Evolutionary conservation across 768 basidiomycete species (phyloP).

Genomic region (Leccinum subtestaceum): DNA sequence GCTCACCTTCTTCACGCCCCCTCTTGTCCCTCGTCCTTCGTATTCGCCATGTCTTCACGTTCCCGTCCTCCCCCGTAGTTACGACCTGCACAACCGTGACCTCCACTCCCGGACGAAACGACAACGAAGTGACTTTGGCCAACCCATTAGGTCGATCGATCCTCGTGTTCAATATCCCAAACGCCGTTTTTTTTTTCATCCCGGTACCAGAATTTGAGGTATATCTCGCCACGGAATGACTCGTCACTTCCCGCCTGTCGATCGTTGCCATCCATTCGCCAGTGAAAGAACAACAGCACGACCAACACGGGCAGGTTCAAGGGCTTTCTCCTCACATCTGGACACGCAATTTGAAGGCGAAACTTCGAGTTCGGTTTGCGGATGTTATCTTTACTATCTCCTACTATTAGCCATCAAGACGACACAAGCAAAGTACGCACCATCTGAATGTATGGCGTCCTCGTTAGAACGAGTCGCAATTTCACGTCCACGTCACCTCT

Average conservation of each 20-base stretch:
- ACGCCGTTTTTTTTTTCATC: constrained; percentile 48
- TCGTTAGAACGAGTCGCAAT: too few relatives aligned
- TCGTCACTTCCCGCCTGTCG: constrained; percentile 69
- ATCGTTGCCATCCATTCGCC: constrained; percentile 92
- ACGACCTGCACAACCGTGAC: constrained; percentile 46
- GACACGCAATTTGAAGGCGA: constrained; percentile 92
- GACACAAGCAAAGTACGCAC: too few relatives aligned
- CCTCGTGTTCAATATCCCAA: constrained; percentile 81
- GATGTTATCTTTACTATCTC: too few relatives aligned
- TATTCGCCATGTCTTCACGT: constrained; percentile 80
- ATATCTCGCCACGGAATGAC: constrained; percentile 62
- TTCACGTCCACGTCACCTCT: too few relatives aligned
- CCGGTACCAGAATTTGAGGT: constrained; percentile 93
- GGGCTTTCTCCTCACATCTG: constrained; percentile 68
- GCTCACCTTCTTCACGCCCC: constrained; percentile 52
- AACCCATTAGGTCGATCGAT: constrained; percentile 80
- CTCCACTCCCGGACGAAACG: constrained; percentile 58
- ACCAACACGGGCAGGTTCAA: constrained; percentile 78
- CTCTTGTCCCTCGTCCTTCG: constrained; percentile 45
- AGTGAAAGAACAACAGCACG: constrained; percentile 54
- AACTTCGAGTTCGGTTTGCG: constrained; percentile 75
- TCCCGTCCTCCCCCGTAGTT: constrained; percentile 72
- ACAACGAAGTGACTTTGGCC: constrained; percentile 55
- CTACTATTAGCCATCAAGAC: too few relatives aligned
- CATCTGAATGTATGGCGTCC: too few relatives aligned